Base-by-base conservation (phyloP, 2,329 filamentous ascomycete species). In the Pyrenophora seminiperda region DNA sequence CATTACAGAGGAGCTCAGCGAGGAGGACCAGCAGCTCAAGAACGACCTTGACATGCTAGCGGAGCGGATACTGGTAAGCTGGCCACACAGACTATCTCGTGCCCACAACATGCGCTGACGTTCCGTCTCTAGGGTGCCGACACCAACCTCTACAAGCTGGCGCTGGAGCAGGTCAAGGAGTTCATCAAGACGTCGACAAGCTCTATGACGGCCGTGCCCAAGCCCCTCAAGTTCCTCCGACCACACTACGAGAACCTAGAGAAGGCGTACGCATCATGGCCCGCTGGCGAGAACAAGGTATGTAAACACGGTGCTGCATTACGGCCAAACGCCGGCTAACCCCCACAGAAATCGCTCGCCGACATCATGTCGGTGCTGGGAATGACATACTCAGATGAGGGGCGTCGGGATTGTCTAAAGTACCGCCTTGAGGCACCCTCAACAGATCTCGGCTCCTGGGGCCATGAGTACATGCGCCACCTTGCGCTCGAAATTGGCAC, bases 171-270 rank as follows among this genome's bases (percentile, higher is more conserved):
- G 62, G 97, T 99, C 85, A 97, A 97, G 81, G 91, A 87, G 68
- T 95, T 91, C 72, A 99, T 99, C 81, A 97, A 97, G 81, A 99
- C 94, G 47, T 96, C 94, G 53, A 99, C 94, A 61, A 97, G 92
- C 52, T 99, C 95, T 37, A 99, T 99, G 94, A 99, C 94, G 40
- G 94, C 94, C 53, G 94, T 99, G 56, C 94, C 95, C 18, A 99
- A 99, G 78, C 94, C 94, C 27, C 83, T 99, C 67, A 99, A 99
- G 77, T 99, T 99, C 75, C 84, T 99, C 58, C 86, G 94, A 79
- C 94, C 93, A 62, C 93, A 99, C 76, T 99, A 97, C 78, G 89
- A 95, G 76, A 86, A 88, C 49, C 81, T 99, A 70, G 88, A 88
- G 56, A 89, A 89, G 74, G 80, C 92, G 20, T 96, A 97, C 79